Percentiles rank a stretch among this genome's conserved stretches.
Conservation (phyloP, 1,284 basidiomycete genomes). For the Trichosporon sp. region DNA sequence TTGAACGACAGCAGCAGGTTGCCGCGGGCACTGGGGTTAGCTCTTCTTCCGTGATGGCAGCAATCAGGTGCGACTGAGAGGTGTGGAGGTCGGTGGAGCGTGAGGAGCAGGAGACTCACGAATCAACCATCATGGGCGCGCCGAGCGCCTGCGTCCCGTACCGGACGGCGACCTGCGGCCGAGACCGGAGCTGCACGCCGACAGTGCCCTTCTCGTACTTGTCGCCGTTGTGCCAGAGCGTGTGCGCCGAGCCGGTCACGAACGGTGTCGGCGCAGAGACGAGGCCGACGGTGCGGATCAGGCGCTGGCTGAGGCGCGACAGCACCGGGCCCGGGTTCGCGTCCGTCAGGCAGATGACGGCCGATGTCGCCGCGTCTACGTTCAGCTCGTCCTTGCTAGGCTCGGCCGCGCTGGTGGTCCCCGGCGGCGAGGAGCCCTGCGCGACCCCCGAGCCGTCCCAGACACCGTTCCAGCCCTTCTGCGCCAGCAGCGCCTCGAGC, state of each 20-base stretch:
- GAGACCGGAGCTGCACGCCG: conserved; percentile 59
- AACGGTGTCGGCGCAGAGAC: conserved; percentile 77
- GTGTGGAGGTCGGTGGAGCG: no score
- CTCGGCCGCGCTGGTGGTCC: not conserved
- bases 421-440: not conserved
- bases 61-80: no score
- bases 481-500: conserved; percentile 22
- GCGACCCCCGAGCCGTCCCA: conserved; percentile 21
- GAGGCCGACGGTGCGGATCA: conserved; percentile 60
- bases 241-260: conserved; percentile 72
- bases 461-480: conserved; percentile 27
- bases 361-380: not conserved
- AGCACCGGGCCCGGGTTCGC: conserved; percentile 32
- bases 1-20: conserved; percentile 67
- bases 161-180: conserved; percentile 44
- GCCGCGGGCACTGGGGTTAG: conserved; percentile 54
- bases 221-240: conserved; percentile 61
- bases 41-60: no score
- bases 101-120: conserved; percentile 50
- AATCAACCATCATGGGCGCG: conserved; percentile 57
- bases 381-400: not conserved
- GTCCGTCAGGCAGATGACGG: conserved; percentile 36
- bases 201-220: conserved; percentile 67
- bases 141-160: conserved; percentile 61
- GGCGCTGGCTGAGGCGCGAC: not conserved